Percentiles rank a stretch among this genome's conserved stretches.
Evolutionary conservation across 192 early-diverging fungal species (phyloP).

Genomic region (Irineochytrium annulatum): DNA sequence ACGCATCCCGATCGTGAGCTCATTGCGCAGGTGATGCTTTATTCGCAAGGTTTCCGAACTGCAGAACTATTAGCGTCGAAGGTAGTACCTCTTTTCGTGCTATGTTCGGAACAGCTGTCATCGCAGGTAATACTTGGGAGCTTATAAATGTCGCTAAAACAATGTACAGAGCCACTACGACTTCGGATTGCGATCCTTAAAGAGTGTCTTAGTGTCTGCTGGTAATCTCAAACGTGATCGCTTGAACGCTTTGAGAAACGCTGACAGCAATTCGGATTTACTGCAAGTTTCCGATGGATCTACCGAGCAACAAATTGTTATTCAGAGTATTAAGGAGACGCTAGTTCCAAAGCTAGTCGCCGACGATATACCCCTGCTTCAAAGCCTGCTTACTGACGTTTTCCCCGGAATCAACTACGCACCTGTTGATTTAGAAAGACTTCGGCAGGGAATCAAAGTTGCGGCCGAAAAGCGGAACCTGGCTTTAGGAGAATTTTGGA

Average conservation of each 20-base stretch:
- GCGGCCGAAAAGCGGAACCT: constrained; percentile 74
- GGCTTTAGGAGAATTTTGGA: constrained; percentile 76
- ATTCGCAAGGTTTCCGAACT: constrained; percentile 97
- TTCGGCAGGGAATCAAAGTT: constrained; percentile 68
- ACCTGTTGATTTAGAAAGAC: constrained; percentile 70
- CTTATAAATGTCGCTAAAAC: background rate
- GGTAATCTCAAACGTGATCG: constrained; percentile 95
- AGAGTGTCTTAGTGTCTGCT: constrained; percentile 98
- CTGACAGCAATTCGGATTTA: too few species aligned
- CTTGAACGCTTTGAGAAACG: constrained; percentile 45
- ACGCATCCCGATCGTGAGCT: constrained; percentile 95
- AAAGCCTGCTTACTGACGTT: constrained; percentile 83
- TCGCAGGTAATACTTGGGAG: constrained; percentile 51
- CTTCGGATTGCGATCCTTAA: constrained; percentile 96
- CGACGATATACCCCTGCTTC: constrained; percentile 85
- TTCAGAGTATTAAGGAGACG: constrained; percentile 96
- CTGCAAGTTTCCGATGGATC: constrained; percentile 63
- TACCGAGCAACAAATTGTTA: constrained; percentile 88
- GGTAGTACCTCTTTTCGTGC: constrained; percentile 94
- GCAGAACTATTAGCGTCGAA: constrained; percentile 92
- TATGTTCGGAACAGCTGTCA: constrained; percentile 91
- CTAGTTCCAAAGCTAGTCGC: constrained; percentile 98
- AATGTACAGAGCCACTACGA: constrained; percentile 79
- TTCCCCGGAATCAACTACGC: constrained; percentile 88
- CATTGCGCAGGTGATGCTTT: constrained; percentile 99